Base-by-base conservation (phyloP, 2,329 filamentous ascomycete species). In the Colletotrichum sp. region DNA sequence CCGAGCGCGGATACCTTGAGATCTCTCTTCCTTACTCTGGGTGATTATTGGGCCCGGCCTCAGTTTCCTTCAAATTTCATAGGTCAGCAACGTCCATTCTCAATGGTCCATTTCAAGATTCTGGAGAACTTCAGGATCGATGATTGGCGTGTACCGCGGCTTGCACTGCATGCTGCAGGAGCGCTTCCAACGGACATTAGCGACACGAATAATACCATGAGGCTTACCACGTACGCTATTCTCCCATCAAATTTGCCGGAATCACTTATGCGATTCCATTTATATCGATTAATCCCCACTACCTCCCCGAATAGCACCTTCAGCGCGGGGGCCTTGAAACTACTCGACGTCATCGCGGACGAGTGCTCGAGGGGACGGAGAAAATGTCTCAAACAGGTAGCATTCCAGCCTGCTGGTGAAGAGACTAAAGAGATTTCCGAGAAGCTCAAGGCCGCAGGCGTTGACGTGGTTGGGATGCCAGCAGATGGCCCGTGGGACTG, bases 141-240 rank as follows among this genome's bases (percentile, higher is more conserved):
- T n/a, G 39, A 48, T 48, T n/a, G 39, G 39, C 9, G 18, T 48
- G 18, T n/a, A 2, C 0, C 39, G 39, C 39, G 3, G 39, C 9
- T 0, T 4, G 18, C 39, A 48, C 39, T 0, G 18, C 39, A 12
- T 18, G 1, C 39, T 3, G 36, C 36, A 3, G 36, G 16, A 9
- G 16, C 36, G 36, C 16, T 1, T 18, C 16, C 36, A 43, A 43
- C 36, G 36, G 16, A 43, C 8, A 18, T 18, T 43, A 1, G 1
- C 36, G 2, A n/a, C 5, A 3, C 36, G 15, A 18, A 2, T 39
- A 39, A 39, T 39, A 39, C 0, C 36, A 18, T 3, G 36, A 5
- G 1, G 0, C 36, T n/a, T 43, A 43, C 16, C 36, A 43, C 16
- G 39, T n/a, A 48, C 18, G 18, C 39, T 48, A 0, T 48, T n/a